Evolutionary conservation across 2,329 filamentous ascomycete species (phyloP).

Genomic region (Neofusicoccum kwambonambiense): DNA sequence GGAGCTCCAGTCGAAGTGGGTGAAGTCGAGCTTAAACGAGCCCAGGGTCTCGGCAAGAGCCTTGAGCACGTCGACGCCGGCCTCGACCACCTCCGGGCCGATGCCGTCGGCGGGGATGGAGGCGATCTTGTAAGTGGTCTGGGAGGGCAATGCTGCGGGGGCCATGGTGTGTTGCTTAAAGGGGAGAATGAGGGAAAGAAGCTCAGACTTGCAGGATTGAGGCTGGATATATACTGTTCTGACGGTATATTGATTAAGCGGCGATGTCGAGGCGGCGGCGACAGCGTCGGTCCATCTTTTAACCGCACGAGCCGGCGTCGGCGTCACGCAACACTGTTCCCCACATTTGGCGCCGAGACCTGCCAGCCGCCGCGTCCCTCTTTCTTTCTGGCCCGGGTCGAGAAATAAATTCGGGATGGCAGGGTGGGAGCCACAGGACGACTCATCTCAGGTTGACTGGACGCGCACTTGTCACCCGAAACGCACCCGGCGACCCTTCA

Average conservation of each 20-base stretch:
- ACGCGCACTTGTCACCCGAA: no score
- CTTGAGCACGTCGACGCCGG: slow-evolving; percentile 62
- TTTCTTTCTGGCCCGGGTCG: neutral
- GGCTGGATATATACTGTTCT: neutral
- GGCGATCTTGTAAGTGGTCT: slow-evolving; percentile 14
- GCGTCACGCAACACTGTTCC: no score
- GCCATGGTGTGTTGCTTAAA: neutral
- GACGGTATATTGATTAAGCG: slow-evolving; percentile 15
- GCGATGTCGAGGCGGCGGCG: neutral
- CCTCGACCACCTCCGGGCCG: slow-evolving; percentile 65
- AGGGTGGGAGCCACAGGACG: neutral
- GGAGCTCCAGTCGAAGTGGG: slow-evolving; percentile 65
- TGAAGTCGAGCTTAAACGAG: slow-evolving; percentile 61
- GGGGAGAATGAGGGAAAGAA: neutral
- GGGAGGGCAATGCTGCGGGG: neutral
- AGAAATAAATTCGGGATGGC: neutral
- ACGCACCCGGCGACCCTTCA: no score
- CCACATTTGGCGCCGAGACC: no score
- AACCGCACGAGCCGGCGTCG: neutral
- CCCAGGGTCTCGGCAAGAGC: slow-evolving; percentile 52
- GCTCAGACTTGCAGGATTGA: neutral
- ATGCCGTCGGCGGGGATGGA: slow-evolving; percentile 68
- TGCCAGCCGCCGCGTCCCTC: no score
- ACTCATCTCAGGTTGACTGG: no score
- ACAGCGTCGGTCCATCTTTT: neutral